These are phyloP conservation scores for Neolentinus lepideus DNA, from an alignment of 1,284 basidiomycete species.

Conservation along the genomic window DNA sequence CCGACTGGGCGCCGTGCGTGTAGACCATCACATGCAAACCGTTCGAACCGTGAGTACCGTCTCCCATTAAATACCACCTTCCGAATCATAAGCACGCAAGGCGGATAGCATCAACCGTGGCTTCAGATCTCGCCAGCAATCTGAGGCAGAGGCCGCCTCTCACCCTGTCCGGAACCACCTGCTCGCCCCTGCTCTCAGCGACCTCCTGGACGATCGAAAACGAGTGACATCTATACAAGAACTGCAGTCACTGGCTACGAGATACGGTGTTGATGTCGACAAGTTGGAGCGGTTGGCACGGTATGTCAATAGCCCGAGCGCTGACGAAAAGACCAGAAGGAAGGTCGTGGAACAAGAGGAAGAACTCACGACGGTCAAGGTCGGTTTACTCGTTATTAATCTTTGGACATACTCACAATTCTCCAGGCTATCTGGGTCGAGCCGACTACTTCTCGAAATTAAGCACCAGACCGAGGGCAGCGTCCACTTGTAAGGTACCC, in stretches of 20 bases:
- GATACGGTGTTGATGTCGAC: slow-evolving; percentile 51
- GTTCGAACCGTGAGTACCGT: slow-evolving; percentile 42
- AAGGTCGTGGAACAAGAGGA: background rate
- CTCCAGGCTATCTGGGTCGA: background rate
- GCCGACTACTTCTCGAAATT: background rate
- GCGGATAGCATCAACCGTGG: slow-evolving; percentile 32
- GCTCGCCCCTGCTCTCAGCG: slow-evolving; percentile 46
- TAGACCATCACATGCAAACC: slow-evolving; percentile 58
- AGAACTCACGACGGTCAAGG: background rate
- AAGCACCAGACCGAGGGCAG: background rate
- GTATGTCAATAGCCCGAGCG: slow-evolving; percentile 68
- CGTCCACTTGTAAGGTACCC: background rate
- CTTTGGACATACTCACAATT: background rate
- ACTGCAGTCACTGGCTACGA: slow-evolving; percentile 40
- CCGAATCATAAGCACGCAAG: slow-evolving; percentile 10
- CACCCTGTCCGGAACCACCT: slow-evolving; percentile 42
- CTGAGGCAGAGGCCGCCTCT: slow-evolving; percentile 46
- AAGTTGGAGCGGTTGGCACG: slow-evolving; percentile 50
- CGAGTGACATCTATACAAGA: slow-evolving; percentile 33
- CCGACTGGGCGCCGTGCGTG: slow-evolving; percentile 64
- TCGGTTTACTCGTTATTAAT: background rate
- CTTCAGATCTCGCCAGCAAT: slow-evolving; percentile 43
- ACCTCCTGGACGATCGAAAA: slow-evolving; percentile 66
- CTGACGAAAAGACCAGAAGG: slow-evolving; percentile 31
- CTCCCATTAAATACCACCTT: slow-evolving; percentile 2